Percentiles rank a stretch among this genome's conserved stretches.
Conservation (phyloP, 2,329 filamentous ascomycete species). For the Byssochlamys sp. region DNA sequence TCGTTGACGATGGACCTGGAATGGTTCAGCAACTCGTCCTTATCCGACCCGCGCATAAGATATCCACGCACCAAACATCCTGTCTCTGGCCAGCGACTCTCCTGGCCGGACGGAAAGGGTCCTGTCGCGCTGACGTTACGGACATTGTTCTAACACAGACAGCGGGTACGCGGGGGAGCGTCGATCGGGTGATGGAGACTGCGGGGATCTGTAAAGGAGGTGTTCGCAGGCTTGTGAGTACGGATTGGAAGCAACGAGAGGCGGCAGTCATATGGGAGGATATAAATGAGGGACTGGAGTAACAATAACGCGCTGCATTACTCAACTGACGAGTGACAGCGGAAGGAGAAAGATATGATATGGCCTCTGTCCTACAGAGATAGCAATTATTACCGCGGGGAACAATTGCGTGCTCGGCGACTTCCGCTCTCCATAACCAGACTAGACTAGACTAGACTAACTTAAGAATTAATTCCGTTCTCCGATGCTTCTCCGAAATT, state of each 20-base stretch:
- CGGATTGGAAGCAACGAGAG: background rate
- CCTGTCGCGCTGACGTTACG: slow-evolving; percentile 25
- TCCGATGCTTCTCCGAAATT: background rate
- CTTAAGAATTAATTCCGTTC: background rate
- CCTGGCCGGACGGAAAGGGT: slow-evolving; percentile 38
- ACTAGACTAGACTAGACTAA: too few relatives aligned
- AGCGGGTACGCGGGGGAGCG: background rate
- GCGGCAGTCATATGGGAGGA: background rate
- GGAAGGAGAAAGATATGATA: background rate
- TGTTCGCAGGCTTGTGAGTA: background rate
- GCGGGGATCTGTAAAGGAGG: background rate
- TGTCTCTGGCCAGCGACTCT: slow-evolving; percentile 42
- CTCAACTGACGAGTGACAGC: background rate
- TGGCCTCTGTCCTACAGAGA: background rate
- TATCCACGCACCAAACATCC: slow-evolving; percentile 38
- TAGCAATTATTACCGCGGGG: background rate
- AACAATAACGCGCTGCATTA: background rate
- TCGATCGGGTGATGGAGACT: background rate
- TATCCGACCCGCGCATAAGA: background rate
- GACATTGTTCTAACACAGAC: slow-evolving; percentile 27
- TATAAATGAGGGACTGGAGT: background rate
- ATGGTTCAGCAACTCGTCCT: slow-evolving; percentile 1
- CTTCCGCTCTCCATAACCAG: background rate
- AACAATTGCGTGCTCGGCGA: background rate
- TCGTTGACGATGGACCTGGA: slow-evolving; percentile 58